phyloP scores from a whole-genome alignment of 2,329 filamentous ascomycete species.

The Penicillium sp. region DNA sequence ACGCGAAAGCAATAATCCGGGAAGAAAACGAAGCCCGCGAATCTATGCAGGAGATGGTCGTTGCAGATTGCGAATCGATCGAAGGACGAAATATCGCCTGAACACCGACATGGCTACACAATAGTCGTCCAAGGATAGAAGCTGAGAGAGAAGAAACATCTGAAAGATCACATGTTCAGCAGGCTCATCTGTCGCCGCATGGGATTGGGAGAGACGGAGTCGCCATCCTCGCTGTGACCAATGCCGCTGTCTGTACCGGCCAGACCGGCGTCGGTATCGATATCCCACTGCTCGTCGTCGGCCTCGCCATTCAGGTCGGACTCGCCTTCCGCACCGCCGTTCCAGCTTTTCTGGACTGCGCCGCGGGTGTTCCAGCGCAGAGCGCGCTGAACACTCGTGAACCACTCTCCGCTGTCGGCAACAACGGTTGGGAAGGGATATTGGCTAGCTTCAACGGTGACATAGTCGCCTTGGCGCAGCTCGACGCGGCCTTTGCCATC shows the following conservation, averaged over 20 bases:
- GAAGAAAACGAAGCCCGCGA: conserved; percentile 4
- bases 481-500: conserved; percentile 96
- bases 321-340: conserved; percentile 44
- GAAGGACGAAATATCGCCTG: conserved; percentile 7
- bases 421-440: conserved; percentile 98
- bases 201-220: conserved; percentile 58
- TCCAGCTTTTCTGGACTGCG: conserved; percentile 85
- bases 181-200: conserved; percentile 71
- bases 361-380: conserved; percentile 93
- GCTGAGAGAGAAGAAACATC: conserved; percentile 3
- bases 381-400: conserved; percentile 88
- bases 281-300: conserved; percentile 74
- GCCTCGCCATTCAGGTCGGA: conserved; percentile 44
- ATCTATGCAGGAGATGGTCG: conserved; percentile 13
- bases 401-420: conserved; percentile 88
- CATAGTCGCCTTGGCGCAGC: conserved; percentile 86
- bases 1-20: not conserved
- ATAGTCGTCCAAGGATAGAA: conserved; percentile 3
- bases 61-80: conserved; percentile 3
- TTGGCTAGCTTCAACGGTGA: conserved; percentile 92
- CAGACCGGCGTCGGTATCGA: conserved; percentile 70
- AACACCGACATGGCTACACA: conserved; percentile 5
- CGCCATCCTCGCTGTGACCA: conserved; percentile 65
- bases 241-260: conserved; percentile 47
- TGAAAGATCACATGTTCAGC: conserved; percentile 55